These are phyloP conservation scores for Ophiosphaerella korrae DNA, from an alignment of 2,329 filamentous ascomycete species.

Conservation along the genomic window DNA sequence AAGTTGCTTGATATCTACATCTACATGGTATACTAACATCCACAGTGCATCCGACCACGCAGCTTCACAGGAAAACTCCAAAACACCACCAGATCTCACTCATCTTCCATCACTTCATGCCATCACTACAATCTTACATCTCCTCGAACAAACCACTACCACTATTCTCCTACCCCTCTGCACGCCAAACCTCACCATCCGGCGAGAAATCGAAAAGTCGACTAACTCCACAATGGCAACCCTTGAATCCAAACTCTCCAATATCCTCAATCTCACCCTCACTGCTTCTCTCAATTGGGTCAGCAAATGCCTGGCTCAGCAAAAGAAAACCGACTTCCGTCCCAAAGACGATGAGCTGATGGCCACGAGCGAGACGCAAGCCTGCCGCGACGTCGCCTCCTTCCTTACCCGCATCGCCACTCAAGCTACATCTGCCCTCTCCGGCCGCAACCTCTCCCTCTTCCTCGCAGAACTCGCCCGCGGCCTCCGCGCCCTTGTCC, in stretches of 20 bases:
- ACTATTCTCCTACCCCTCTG: constrained; percentile 90
- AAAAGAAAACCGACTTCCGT: constrained; percentile 88
- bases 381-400: constrained; percentile 78
- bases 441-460: constrained; percentile 80
- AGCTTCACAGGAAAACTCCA: constrained; percentile 76
- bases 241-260: constrained; percentile 83
- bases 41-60: constrained; percentile 66
- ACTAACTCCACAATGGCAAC: constrained; percentile 73
- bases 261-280: constrained; percentile 70
- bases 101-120: constrained; percentile 81
- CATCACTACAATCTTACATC: constrained; percentile 85
- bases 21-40: constrained; percentile 12
- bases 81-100: constrained; percentile 83
- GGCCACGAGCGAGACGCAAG: constrained; percentile 67
- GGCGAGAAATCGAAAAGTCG: constrained; percentile 86
- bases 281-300: constrained; percentile 80
- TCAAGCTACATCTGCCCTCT: constrained; percentile 70
- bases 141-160: constrained; percentile 90
- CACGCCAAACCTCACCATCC: constrained; percentile 85
- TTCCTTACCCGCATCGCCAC: constrained; percentile 75
- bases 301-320: constrained; percentile 70
- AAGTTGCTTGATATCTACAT: constrained; percentile 25
- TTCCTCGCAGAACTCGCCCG: constrained; percentile 85
- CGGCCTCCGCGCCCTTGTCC: constrained; percentile 75
- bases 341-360: constrained; percentile 70